A percentile compares a stretch with the other conserved stretches of the same genome.
phyloP scores from a whole-genome alignment of 2,329 filamentous ascomycete species.

The Gnomoniopsis sp. region DNA sequence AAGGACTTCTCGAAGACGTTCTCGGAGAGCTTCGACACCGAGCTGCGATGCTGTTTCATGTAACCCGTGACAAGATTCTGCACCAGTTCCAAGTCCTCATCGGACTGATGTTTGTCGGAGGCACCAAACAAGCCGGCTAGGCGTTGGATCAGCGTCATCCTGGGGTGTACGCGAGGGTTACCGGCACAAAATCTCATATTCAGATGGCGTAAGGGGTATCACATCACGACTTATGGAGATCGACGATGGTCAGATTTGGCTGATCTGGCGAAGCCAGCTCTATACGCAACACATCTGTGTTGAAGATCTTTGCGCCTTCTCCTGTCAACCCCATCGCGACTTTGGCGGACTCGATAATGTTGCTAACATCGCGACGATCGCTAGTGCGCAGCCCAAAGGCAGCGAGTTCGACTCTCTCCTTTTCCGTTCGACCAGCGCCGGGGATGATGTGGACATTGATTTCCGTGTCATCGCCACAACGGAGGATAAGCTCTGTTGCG shows the following conservation, averaged over 20 bases:
- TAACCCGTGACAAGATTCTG: conserved; percentile 49
- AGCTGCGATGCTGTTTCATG: conserved; percentile 50
- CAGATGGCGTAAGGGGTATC: too few relatives aligned
- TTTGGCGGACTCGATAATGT: conserved; percentile 38
- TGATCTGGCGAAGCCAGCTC: conserved; percentile 45
- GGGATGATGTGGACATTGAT: conserved; percentile 37
- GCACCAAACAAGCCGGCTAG: conserved; percentile 47
- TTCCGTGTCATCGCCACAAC: conserved; percentile 33
- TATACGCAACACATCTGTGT: conserved; percentile 43
- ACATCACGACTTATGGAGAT: conserved; percentile 35
- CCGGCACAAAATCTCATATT: too few relatives aligned
- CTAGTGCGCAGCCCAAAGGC: conserved; percentile 25
- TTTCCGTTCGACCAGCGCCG: conserved; percentile 24
- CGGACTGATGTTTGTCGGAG: conserved; percentile 43
- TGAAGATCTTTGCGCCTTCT: conserved; percentile 34
- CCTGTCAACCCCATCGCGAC: conserved; percentile 45
- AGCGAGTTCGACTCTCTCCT: conserved; percentile 24
- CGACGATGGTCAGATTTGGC: conserved; percentile 55
- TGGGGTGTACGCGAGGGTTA: too few relatives aligned
- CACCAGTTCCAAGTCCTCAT: conserved; percentile 41
- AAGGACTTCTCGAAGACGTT: conserved; percentile 49
- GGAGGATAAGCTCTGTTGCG: conserved; percentile 58
- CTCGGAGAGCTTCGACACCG: conserved; percentile 46
- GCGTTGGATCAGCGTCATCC: too few relatives aligned
- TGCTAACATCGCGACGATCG: conserved; percentile 26